A percentile compares a stretch with the other conserved stretches of the same genome.
These are phyloP conservation scores for Fragaria ananassa DNA, from an alignment of 306 rosid genomes.

Conservation along the genomic window DNA sequence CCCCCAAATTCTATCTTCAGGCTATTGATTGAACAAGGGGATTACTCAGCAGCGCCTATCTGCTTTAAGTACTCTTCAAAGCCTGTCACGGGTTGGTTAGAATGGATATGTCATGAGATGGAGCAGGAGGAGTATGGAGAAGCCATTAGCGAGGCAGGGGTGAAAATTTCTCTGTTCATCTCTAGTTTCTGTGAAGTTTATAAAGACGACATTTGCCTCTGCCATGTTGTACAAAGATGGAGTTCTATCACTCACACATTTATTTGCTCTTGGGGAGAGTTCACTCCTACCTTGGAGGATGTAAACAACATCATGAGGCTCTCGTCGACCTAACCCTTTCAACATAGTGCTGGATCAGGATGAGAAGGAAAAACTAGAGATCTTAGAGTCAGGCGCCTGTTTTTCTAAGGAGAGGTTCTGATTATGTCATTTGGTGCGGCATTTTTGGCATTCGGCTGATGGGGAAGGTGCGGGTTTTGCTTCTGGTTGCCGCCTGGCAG, in stretches of 20 bases:
- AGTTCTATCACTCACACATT: background rate
- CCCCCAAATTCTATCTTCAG: background rate
- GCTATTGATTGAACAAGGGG: background rate
- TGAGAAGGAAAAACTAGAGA: no score
- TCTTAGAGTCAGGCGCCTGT: background rate
- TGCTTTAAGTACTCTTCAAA: no score
- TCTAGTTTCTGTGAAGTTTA: background rate
- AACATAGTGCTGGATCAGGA: no score
- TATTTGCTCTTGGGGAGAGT: background rate
- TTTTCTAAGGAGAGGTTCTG: fast-evolving
- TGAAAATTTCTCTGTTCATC: background rate
- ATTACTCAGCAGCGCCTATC: background rate
- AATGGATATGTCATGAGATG: background rate
- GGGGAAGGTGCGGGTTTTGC: no score
- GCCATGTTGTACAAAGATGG: background rate
- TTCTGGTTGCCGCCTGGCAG: no score
- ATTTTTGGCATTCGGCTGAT: no score
- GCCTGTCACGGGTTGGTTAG: background rate
- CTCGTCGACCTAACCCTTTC: background rate
- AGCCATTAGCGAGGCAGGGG: fast-evolving
- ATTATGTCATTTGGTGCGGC: background rate
- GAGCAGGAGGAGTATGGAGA: no score
- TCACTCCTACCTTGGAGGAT: background rate
- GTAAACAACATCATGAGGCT: background rate
- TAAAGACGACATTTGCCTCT: background rate